Base-by-base conservation (phyloP, 441 rosid genomes). In the Mallotus repandus region DNA sequence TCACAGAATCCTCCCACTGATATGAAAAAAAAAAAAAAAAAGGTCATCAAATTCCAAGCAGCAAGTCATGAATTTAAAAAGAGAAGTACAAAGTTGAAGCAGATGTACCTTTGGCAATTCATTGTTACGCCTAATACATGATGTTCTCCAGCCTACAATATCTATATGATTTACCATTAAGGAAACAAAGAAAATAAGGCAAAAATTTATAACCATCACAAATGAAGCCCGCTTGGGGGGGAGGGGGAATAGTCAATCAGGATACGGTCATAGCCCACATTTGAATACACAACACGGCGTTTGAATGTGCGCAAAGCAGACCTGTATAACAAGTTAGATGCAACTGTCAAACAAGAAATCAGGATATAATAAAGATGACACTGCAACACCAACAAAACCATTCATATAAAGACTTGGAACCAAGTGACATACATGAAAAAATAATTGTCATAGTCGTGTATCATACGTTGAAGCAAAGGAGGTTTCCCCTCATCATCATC, bases 81-180 rank as follows among this genome's bases (percentile, higher is more conserved):
- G 62, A n/a, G 38, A 56, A 48, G 29, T 61, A 57, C 65, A 50
- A 64, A 64, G 59, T 25, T 48, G 12, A 15, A 50, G 50, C 9
- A 69, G 25, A 72, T 50, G 69, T 81, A 90, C 98, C 97, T 91
- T 93, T 7, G 98, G 99, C 69, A 96, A 86, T 76, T 93, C 98
- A 77, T 74, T 82, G 57, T 83, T 79, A 74, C 94, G 93, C 81
- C 99, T 86, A 70, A 96, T 93, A 35, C 97, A 96, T 43, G 99
- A 89, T 18, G 99, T 96, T 83, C 94, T 93, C 99, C 98, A 96
- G 52, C 99, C 99, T 68, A 96, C 99, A 43, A 96, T 85, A 83
- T 90, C 99, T 96, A 64, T 72, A 79, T 49, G 15, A 67, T 18
- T 77, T 68, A 63, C 43, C 53, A 74, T 93, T 43, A 91, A 79